Percentiles rank a stretch among this genome's conserved stretches.
Conservation (phyloP, 768 basidiomycete species). For the Mycena maculata region DNA sequence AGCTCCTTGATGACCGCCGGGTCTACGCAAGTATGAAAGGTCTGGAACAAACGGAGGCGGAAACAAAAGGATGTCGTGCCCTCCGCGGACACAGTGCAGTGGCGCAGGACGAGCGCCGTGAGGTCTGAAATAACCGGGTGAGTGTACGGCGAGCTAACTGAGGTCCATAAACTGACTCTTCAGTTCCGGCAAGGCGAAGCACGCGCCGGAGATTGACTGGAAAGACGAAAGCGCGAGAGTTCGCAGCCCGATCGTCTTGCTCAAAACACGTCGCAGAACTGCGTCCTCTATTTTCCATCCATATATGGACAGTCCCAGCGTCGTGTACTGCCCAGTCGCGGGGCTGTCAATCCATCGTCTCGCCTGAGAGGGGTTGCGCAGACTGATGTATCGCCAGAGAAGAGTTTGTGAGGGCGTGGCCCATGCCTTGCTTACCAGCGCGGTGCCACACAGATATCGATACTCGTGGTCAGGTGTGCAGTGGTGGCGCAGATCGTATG, state of each 20-base stretch:
- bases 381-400: not conserved
- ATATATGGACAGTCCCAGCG: not conserved
- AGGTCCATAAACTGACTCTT: not conserved
- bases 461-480: constrained; percentile 1
- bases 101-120: not conserved
- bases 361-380: not conserved
- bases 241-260: not conserved
- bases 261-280: not conserved
- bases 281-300: not conserved
- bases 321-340: constrained; percentile 1
- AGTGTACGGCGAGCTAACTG: not conserved
- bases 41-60: not conserved
- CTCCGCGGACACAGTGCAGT: not conserved
- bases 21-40: not conserved
- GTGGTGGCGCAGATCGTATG: not conserved
- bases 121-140: not conserved
- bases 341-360: not conserved
- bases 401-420: not conserved
- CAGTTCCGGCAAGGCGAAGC: not conserved
- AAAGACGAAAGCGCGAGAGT: not conserved
- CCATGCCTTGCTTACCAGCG: not conserved
- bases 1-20: not conserved
- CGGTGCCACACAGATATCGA: not conserved
- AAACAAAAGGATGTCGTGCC: not conserved
- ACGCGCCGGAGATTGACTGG: not conserved